Conservation (phyloP, 2,329 filamentous ascomycete genomes). For the Hypoxylon sp. region DNA sequence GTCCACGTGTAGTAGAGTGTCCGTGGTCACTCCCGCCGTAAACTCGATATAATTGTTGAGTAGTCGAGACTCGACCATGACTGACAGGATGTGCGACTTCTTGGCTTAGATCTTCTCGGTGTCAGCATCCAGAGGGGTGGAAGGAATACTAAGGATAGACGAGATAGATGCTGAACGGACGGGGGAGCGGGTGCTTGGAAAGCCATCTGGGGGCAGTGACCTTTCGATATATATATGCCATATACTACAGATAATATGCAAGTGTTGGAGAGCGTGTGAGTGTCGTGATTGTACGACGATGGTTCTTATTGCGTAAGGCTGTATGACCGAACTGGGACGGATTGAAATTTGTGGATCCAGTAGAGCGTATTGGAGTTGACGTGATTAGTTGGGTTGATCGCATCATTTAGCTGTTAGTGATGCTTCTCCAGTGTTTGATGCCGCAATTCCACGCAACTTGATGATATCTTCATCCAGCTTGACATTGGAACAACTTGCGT, state of each 20-base stretch:
- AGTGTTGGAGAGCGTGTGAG: constrained; percentile 32
- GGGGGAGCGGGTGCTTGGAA: not conserved
- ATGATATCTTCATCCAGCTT: constrained; percentile 34
- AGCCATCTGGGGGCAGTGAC: constrained; percentile 21
- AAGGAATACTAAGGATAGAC: constrained; percentile 11
- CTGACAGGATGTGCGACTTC: constrained; percentile 16
- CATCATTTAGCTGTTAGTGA: constrained; percentile 44
- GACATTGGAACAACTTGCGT: constrained; percentile 10
- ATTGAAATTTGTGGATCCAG: constrained; percentile 46
- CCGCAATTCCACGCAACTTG: constrained; percentile 33
- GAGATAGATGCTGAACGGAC: not conserved
- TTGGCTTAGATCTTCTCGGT: constrained; percentile 1
- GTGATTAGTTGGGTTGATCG: constrained; percentile 50
- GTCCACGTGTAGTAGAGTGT: constrained; percentile 13
- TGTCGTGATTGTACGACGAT: constrained; percentile 39
- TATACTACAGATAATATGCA: constrained; percentile 25
- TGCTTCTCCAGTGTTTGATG: constrained; percentile 33
- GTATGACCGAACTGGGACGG: constrained; percentile 36
- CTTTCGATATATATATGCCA: constrained; percentile 29
- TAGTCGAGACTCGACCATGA: constrained; percentile 31
- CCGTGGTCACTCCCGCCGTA: constrained; percentile 21
- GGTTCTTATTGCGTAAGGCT: constrained; percentile 40
- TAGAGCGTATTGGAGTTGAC: constrained; percentile 46
- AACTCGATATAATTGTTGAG: constrained; percentile 22
- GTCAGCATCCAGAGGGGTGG: constrained; percentile 7